Base-by-base conservation (phyloP, 1,284 basidiomycete species). In the Pseudozyma pruni region DNA sequence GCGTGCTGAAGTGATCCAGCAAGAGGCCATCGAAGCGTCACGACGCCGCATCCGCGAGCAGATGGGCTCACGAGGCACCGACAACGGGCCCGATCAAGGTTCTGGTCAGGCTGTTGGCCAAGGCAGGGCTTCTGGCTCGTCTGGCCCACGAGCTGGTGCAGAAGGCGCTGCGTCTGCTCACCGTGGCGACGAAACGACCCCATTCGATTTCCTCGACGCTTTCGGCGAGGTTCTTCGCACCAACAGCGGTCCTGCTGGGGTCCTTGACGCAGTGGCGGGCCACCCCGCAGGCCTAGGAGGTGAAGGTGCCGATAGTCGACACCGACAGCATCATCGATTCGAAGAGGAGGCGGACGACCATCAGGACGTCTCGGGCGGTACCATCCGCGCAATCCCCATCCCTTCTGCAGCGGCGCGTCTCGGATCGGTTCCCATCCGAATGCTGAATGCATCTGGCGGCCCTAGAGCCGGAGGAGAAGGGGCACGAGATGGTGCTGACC, bases 1-100 rank as follows among this genome's bases (percentile, higher is more conserved):
- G 56, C 90, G 96, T 11, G 93, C 92, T 1, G 96, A 99, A 82
- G 94, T 98, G 55, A 89, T 98, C 27, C 92, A 95, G 81, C 94
- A 97, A 83, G 94, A 98, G 84, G 89, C 89, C 1, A 84, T 91
- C 52, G 94, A 97, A 58, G 57, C 86, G 86, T 50, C 85, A 86
- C 44, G 83, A 84, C 35, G 81, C 84, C 37, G 80, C 83, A 31
- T 55, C 78, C 58, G 81, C 68, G 60, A 70, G 51, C 55, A 70
- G 50, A 49, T 58, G 50, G 41, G 52, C 13, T 51, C 59, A 7
- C 56, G 42, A 8, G 60, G 37, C 45, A 42, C 29, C n/a, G 45
- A 10, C 27, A 43, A 63, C n/a, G 39, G 49, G 38, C 31, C 38
- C 6, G 25, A 37, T 19, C 41, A 51, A 42, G 52, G 41, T 25